phyloP scores from a whole-genome alignment of 2,329 filamentous ascomycete genomes.

The Penicillium corylophilum region DNA sequence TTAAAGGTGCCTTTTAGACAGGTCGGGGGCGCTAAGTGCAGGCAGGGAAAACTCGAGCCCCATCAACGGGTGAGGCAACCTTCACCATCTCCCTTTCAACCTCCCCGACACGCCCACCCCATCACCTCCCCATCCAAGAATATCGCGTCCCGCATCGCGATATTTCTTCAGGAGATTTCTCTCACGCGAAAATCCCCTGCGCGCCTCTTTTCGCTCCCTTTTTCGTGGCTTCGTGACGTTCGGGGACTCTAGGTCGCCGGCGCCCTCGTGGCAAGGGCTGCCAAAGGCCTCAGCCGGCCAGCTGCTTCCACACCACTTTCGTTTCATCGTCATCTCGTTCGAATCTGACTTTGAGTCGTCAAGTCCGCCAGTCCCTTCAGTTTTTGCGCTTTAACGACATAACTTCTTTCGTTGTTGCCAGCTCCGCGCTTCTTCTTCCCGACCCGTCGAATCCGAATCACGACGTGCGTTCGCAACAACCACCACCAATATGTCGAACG shows the following conservation, averaged over 20 bases:
- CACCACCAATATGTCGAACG: constrained; percentile 77
- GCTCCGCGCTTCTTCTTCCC: constrained; percentile 11
- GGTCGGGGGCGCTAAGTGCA: constrained; percentile 23
- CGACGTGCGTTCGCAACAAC: constrained; percentile 18
- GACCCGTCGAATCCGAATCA: constrained; percentile 11
- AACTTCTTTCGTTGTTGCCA: constrained; percentile 14
- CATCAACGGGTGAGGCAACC: constrained; percentile 41
- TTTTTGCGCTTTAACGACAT: constrained; percentile 17
- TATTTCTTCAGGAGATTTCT: constrained; percentile 31
- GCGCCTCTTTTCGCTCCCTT: constrained; percentile 28
- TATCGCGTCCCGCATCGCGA: constrained; percentile 46
- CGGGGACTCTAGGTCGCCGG: constrained; percentile 40
- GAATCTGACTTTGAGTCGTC: constrained; percentile 12
- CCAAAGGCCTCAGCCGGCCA: constrained; percentile 47
- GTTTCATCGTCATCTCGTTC: constrained; percentile 33
- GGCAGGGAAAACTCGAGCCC: constrained; percentile 40
- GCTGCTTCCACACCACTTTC: constrained; percentile 33
- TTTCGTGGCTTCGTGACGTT: constrained; percentile 36
- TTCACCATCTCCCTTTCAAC: constrained; percentile 45
- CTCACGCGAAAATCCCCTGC: constrained; percentile 28
- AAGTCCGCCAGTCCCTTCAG: constrained; percentile 15
- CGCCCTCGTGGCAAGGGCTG: constrained; percentile 51
- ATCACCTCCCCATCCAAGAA: constrained; percentile 29
- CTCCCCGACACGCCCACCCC: constrained; percentile 35
- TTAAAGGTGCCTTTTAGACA: constrained; percentile 22